phyloP scores from a whole-genome alignment of 495 filamentous ascomycete genomes.

The Ascodesmis nigricans region DNA sequence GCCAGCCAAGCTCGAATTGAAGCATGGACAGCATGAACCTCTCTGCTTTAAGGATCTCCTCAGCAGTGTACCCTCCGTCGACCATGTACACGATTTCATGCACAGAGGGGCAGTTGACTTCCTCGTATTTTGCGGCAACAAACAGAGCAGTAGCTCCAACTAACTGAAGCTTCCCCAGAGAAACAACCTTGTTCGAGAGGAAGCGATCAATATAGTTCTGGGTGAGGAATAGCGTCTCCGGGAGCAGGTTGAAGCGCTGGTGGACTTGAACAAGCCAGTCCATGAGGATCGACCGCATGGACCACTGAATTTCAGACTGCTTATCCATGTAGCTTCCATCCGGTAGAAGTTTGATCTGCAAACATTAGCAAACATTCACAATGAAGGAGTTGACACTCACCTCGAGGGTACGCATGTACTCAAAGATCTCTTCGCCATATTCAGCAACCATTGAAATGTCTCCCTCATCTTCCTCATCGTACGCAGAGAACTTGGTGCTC shows the following conservation, averaged over 20 bases:
- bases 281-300: constrained; percentile 92
- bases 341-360: constrained; percentile 55
- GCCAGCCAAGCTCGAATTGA: constrained; percentile 85
- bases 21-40: constrained; percentile 95
- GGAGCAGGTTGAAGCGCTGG: constrained; percentile 66
- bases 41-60: constrained; percentile 93
- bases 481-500: constrained; percentile 11
- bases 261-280: constrained; percentile 97
- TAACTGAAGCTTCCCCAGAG: constrained; percentile 80
- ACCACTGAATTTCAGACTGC: constrained; percentile 96
- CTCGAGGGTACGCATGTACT: constrained; percentile 75
- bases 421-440: constrained; percentile 87
- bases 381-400: constrained; percentile 29
- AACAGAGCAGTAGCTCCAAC: constrained; percentile 93
- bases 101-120: constrained; percentile 88
- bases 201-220: constrained; percentile 96
- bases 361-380: constrained; percentile 3
- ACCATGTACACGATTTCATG: constrained; percentile 98
- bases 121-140: constrained; percentile 92
- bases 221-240: constrained; percentile 81
- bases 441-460: constrained; percentile 98
- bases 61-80: constrained; percentile 63
- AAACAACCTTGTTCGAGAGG: constrained; percentile 82
- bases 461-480: constrained; percentile 59
- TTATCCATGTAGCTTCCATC: constrained; percentile 88